phyloP scores from a whole-genome alignment of 1,139 yeast species.

The Kluyveromyces marxianus region DNA sequence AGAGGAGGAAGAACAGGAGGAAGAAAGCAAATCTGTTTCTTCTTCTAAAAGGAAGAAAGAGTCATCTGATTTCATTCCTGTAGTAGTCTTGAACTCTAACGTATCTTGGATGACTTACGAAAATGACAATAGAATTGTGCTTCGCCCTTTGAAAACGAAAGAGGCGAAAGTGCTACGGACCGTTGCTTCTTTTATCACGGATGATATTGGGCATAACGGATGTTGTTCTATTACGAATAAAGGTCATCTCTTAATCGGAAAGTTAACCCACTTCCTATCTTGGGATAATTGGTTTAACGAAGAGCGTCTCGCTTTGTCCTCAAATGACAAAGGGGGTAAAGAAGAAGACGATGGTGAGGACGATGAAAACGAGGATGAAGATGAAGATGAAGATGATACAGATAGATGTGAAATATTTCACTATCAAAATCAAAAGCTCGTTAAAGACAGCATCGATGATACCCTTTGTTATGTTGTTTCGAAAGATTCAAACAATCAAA shows the following conservation, averaged over 20 bases:
- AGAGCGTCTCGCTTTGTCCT: neutral
- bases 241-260: conserved; percentile 26
- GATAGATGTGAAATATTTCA: conserved; percentile 3
- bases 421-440: conserved; percentile 4
- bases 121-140: conserved; percentile 10
- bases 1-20: conserved; percentile 22
- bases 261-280: conserved; percentile 16
- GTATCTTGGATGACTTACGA: conserved; percentile 26
- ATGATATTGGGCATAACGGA: conserved; percentile 20
- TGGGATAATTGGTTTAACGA: conserved; percentile 20
- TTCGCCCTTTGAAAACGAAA: conserved; percentile 19
- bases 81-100: conserved; percentile 18
- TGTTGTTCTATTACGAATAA: conserved; percentile 22
- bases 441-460: conserved; percentile 12
- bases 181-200: conserved; percentile 18
- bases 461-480: conserved; percentile 10
- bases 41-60: neutral
- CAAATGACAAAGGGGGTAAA: conserved; percentile 9
- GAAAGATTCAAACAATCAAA: conserved; percentile 7
- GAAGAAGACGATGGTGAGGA: conserved; percentile 17
- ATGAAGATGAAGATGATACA: conserved; percentile 11
- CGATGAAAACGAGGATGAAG: conserved; percentile 16
- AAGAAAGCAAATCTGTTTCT: conserved; percentile 3
- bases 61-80: neutral
- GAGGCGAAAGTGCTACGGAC: conserved; percentile 10